These are phyloP conservation scores for Capronia americana DNA, from an alignment of 2,329 filamentous ascomycete genomes.

Conservation along the genomic window DNA sequence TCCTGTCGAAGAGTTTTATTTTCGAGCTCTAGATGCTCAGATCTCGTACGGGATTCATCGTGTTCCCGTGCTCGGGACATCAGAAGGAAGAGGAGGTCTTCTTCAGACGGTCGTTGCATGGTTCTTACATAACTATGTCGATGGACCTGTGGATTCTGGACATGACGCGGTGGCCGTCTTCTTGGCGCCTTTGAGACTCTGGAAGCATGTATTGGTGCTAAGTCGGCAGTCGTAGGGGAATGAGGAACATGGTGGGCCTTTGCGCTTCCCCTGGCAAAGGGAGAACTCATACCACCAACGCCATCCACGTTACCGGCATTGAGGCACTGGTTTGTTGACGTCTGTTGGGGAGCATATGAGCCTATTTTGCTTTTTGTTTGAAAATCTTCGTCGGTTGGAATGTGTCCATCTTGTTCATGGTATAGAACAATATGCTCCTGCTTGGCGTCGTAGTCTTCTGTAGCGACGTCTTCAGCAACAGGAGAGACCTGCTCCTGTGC, in stretches of 20 bases:
- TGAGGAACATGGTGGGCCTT: too few species aligned
- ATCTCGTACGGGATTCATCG: constrained; percentile 10
- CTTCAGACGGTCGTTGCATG: constrained; percentile 27
- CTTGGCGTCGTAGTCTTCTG: neutral
- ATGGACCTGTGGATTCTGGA: neutral
- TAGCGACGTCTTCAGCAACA: neutral
- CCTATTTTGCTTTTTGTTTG: neutral
- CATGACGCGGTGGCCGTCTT: neutral
- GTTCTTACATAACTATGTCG: neutral
- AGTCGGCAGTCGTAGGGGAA: neutral
- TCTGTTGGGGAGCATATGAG: neutral
- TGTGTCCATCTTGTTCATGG: neutral
- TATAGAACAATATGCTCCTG: neutral
- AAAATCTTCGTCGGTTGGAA: neutral
- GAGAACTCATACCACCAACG: neutral
- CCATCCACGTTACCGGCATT: neutral
- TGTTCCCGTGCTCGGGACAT: constrained; percentile 30
- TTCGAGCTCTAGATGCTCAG: constrained; percentile 23
- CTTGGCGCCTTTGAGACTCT: constrained; percentile 11
- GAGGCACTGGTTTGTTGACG: neutral
- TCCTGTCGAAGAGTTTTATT: constrained; percentile 18
- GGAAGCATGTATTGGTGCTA: neutral
- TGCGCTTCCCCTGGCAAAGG: neutral
- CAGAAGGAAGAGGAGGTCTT: constrained; percentile 36
- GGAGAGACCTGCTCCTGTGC: neutral